Evolutionary conservation across 2,329 filamentous ascomycete genomes (phyloP), one percentile per base, ranked within the genome.

Genomic region (Neoarthrinium moseri): DNA sequence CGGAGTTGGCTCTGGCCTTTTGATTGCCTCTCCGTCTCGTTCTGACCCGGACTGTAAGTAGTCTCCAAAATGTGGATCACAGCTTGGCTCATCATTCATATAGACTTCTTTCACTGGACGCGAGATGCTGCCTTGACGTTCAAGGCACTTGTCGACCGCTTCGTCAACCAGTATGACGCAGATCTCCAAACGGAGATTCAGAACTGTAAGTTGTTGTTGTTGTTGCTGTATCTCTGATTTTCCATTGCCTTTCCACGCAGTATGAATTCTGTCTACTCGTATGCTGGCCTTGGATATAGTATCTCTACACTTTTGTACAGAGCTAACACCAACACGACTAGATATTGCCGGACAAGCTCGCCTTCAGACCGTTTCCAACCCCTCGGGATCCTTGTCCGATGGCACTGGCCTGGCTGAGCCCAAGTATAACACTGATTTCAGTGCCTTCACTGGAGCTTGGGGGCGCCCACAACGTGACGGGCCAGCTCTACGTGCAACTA

Each of bases 401-500:
- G 78, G 77, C 26, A 55, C 61, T 12, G 78, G 78, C 17, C 66
- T 92, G 6, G 88, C 78, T 23, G 88, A 92, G 63, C 78, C 88
- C 46, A 91, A 91, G 66, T 91, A 80, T 66, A 73, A 85, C 46
- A 80, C 81, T 32, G 77, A 90, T 52, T 66, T 78, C 48, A 78
- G 71, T 8, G 72, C 80, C 6, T 91, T 81, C 61, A 87, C 80
- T 3, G 84, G 80, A 22, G 61, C 69, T 5, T 92, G 89, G 89
- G 88, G 87, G 22, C 81, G 89, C 17, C 89, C 89, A 11, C 89
- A 94, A 65, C 77, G 86, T 33, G 89, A 94, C 64, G 89, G 89
- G 0, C 89, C 89, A 20, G 81, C 89, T 18, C 76, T 94, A 30
- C 78, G 89, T 41, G 88, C 87, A 1, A 89, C 82, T 36, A 81